phyloP scores from a whole-genome alignment of 164 flowering plant species.

The Platanus orientalis region DNA sequence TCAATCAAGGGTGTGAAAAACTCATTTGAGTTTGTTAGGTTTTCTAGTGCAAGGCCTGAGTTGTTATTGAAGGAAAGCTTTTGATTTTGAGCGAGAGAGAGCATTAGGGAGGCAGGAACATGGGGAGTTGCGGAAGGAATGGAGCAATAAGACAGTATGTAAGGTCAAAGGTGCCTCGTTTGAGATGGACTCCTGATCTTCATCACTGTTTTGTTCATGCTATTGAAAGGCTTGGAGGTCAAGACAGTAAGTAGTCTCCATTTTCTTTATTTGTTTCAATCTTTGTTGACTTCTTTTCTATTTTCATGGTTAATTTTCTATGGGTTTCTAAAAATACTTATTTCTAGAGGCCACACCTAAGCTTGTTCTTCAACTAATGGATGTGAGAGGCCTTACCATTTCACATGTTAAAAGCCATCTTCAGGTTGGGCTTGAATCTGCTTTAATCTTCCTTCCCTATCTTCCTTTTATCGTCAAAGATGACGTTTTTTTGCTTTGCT shows the following conservation, averaged over 20 bases:
- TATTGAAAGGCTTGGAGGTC: conserved; percentile 85
- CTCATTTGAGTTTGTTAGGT: background rate
- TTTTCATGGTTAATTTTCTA: too few species aligned
- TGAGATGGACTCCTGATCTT: conserved; percentile 92
- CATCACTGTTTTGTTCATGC: conserved; percentile 80
- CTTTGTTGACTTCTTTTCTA: background rate
- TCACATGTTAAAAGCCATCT: conserved; percentile 96
- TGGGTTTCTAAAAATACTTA: background rate
- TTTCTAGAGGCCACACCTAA: conserved; percentile 80
- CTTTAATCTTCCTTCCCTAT: background rate
- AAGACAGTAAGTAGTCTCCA: conserved; percentile 47
- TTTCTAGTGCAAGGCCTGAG: background rate
- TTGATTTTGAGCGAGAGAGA: background rate
- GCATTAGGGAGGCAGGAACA: conserved; percentile 11
- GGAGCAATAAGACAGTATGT: conserved; percentile 71
- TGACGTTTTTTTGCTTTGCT: background rate
- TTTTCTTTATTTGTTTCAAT: background rate
- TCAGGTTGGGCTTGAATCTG: conserved; percentile 40
- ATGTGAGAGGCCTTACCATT: conserved; percentile 78
- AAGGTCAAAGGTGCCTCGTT: conserved; percentile 74
- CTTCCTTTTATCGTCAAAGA: background rate
- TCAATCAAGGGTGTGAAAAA: background rate
- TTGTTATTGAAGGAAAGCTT: too few species aligned
- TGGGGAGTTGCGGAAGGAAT: conserved; percentile 66
- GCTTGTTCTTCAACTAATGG: conserved; percentile 81